These are phyloP conservation scores for Kazachstania bromeliacearum DNA, from an alignment of 805 yeast species.

Conservation along the genomic window DNA sequence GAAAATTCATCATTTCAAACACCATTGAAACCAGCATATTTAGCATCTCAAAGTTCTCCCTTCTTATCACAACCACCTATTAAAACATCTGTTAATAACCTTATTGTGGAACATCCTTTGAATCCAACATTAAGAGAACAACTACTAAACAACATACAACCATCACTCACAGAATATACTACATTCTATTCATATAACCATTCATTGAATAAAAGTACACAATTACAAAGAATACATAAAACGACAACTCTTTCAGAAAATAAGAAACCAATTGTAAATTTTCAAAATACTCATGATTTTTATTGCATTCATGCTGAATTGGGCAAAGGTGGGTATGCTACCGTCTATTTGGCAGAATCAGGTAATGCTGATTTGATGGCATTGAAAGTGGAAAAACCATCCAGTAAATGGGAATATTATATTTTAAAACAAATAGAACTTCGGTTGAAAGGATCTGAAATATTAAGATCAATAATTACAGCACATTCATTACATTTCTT, in stretches of 20 bases:
- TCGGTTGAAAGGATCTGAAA: slow-evolving; percentile 25
- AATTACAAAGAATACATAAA: slow-evolving; percentile 32
- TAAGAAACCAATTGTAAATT: slow-evolving; percentile 28
- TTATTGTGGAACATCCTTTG: slow-evolving; percentile 35
- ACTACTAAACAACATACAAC: slow-evolving; percentile 32
- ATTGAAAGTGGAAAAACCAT: slow-evolving; percentile 61
- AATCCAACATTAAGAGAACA: slow-evolving; percentile 33
- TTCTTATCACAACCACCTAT: slow-evolving; percentile 24
- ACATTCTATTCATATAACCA: slow-evolving; percentile 28
- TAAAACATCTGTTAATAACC: neutral
- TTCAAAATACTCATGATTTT: slow-evolving; percentile 27
- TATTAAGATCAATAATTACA: slow-evolving; percentile 36
- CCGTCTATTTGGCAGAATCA: slow-evolving; percentile 62
- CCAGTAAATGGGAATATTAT: slow-evolving; percentile 75
- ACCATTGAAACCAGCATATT: slow-evolving; percentile 3
- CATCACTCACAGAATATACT: slow-evolving; percentile 29
- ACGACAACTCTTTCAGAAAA: slow-evolving; percentile 31
- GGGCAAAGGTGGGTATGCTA: slow-evolving; percentile 77
- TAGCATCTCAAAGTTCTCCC: slow-evolving; percentile 22
- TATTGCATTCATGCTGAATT: slow-evolving; percentile 37
- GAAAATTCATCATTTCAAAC: slow-evolving; percentile 9
- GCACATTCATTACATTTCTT: slow-evolving; percentile 46
- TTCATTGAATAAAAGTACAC: slow-evolving; percentile 29
- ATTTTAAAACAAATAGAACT: slow-evolving; percentile 49
- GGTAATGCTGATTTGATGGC: slow-evolving; percentile 50